phyloP scores from a whole-genome alignment of 2,329 filamentous ascomycete genomes.

The Hysterium pulicare region DNA sequence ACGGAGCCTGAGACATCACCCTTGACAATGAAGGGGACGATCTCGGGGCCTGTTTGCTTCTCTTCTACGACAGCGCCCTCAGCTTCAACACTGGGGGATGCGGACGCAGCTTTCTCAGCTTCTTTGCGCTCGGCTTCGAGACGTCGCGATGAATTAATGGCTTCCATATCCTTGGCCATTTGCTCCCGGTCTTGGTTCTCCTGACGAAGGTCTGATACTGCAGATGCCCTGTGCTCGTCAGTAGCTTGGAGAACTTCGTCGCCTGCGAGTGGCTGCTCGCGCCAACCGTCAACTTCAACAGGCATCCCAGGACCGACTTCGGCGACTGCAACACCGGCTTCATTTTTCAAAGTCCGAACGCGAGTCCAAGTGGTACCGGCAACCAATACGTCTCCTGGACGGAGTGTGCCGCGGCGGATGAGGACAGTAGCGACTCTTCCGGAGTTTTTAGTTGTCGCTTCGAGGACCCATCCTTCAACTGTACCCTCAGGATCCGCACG shows the following conservation, averaged over 20 bases:
- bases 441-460: conserved; percentile 80
- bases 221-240: conserved; percentile 73
- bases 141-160: conserved; percentile 67
- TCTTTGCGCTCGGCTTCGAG: conserved; percentile 57
- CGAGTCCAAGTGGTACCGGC: conserved; percentile 86
- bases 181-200: conserved; percentile 68
- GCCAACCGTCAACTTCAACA: conserved; percentile 94
- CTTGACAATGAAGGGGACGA: conserved; percentile 82
- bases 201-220: conserved; percentile 71
- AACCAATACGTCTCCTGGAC: conserved; percentile 75
- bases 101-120: conserved; percentile 26
- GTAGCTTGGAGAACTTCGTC: conserved; percentile 81
- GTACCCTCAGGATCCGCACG: conserved; percentile 72
- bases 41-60: conserved; percentile 47
- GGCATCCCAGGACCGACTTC: conserved; percentile 84
- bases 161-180: conserved; percentile 66
- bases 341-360: conserved; percentile 80
- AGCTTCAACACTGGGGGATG: conserved; percentile 24
- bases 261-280: conserved; percentile 78
- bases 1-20: conserved; percentile 92
- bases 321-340: conserved; percentile 68
- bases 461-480: conserved; percentile 90
- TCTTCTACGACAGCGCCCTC: conserved; percentile 30
- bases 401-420: conserved; percentile 81
- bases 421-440: conserved; percentile 87